These are phyloP conservation scores for Arbutus unedo DNA, from an alignment of 148 eudicot species.

Conservation along the genomic window DNA sequence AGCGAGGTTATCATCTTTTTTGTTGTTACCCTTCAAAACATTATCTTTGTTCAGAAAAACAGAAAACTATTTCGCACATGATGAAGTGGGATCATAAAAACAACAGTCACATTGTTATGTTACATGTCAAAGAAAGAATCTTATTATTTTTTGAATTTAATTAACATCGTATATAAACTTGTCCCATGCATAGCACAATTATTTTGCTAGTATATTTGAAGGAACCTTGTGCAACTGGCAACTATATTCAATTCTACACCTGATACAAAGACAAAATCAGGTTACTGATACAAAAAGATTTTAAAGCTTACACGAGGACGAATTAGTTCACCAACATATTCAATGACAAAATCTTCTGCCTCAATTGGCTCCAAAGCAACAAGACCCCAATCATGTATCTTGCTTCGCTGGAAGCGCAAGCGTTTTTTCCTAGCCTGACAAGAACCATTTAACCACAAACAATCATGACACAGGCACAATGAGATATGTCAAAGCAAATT, in stretches of 20 bases:
- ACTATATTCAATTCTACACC: neutral
- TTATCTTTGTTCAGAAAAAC: too few species aligned
- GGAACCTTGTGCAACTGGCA: neutral
- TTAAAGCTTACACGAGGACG: conserved; percentile 76
- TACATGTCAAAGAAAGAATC: neutral
- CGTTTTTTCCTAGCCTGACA: conserved; percentile 89
- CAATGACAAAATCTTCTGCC: conserved; percentile 95
- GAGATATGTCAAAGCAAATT: neutral
- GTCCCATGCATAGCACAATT: neutral
- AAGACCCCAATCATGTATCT: conserved; percentile 99
- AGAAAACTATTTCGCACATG: neutral
- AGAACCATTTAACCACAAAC: neutral
- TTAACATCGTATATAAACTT: neutral
- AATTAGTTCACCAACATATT: conserved; percentile 97
- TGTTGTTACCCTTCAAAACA: neutral
- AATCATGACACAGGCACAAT: neutral
- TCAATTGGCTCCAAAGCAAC: conserved; percentile 94
- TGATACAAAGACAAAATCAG: conserved; percentile 2
- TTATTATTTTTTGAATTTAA: neutral
- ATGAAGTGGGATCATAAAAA: neutral
- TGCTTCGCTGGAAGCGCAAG: conserved; percentile 86
- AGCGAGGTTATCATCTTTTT: neutral
- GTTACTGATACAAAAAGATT: neutral
- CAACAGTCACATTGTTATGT: neutral
- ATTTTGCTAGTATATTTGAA: neutral